A percentile compares a stretch with the other conserved stretches of the same genome.
Evolutionary conservation across 2,329 filamentous ascomycete genomes (phyloP).

Genomic region (Alternaria tenuissima): DNA sequence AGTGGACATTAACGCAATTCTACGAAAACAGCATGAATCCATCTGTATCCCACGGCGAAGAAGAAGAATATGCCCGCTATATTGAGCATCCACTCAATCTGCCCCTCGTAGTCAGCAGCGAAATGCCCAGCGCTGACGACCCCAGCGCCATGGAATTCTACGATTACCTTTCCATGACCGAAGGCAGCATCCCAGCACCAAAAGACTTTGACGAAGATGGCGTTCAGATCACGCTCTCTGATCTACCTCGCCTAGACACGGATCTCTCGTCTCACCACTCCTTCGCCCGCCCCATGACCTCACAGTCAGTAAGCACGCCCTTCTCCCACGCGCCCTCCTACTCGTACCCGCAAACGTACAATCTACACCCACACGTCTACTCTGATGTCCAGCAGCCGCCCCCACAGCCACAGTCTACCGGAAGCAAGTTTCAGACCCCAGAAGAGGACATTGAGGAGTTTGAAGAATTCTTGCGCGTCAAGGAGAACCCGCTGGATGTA

Average conservation of each 20-base stretch:
- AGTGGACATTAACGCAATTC: slow-evolving; percentile 88
- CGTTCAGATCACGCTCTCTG: slow-evolving; percentile 22
- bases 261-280: slow-evolving; percentile 39
- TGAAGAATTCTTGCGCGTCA: slow-evolving; percentile 76
- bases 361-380: slow-evolving; percentile 27
- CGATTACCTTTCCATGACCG: slow-evolving; percentile 74
- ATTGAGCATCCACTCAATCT: slow-evolving; percentile 87
- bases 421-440: slow-evolving; percentile 57
- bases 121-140: slow-evolving; percentile 62
- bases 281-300: slow-evolving; percentile 38
- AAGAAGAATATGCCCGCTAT: slow-evolving; percentile 87
- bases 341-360: slow-evolving; percentile 29
- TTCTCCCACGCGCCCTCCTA: slow-evolving; percentile 45
- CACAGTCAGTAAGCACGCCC: slow-evolving; percentile 39
- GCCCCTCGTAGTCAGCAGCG: slow-evolving; percentile 78
- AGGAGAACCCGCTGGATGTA: slow-evolving; percentile 86
- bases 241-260: slow-evolving; percentile 30
- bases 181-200: slow-evolving; percentile 28
- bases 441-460: slow-evolving; percentile 78
- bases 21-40: slow-evolving; percentile 88
- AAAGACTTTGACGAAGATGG: slow-evolving; percentile 31
- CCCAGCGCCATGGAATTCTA: slow-evolving; percentile 72
- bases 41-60: slow-evolving; percentile 76
- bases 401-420: slow-evolving; percentile 17
- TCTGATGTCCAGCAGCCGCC: slow-evolving; percentile 12